These are phyloP conservation scores for Aschersonia sp. DNA, from an alignment of 2,329 filamentous ascomycete species.

Conservation along the genomic window DNA sequence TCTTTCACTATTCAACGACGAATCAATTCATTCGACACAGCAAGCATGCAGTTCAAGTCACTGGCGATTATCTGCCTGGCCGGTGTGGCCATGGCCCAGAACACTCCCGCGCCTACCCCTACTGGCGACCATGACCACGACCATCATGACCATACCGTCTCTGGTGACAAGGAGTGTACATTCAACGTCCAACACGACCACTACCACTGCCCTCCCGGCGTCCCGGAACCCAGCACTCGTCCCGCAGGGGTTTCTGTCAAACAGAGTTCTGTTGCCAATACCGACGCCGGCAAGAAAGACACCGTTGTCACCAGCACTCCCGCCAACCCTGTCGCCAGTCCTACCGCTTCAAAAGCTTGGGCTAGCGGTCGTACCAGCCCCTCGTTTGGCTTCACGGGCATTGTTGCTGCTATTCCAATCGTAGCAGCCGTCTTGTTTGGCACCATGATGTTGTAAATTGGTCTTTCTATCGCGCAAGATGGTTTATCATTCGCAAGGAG, in stretches of 20 bases:
- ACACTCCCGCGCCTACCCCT: slow-evolving; percentile 1
- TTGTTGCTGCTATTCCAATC: slow-evolving; percentile 3
- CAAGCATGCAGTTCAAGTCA: slow-evolving; percentile 5
- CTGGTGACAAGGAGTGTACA: slow-evolving; percentile 4
- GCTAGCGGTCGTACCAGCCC: slow-evolving; percentile 1
- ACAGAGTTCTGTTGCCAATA: background rate
- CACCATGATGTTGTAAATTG: slow-evolving; percentile 4
- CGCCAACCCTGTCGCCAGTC: background rate
- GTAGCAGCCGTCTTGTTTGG: slow-evolving; percentile 6
- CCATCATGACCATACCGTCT: background rate
- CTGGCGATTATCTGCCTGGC: slow-evolving; percentile 6
- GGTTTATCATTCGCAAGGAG: background rate
- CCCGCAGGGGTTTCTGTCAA: background rate
- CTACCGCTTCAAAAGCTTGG: background rate
- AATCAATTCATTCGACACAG: background rate
- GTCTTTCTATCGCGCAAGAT: background rate
- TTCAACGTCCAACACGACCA: slow-evolving; percentile 2
- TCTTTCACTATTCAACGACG: background rate
- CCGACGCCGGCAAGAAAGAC: background rate
- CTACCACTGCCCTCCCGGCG: slow-evolving; percentile 9
- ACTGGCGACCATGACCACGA: slow-evolving; percentile 1
- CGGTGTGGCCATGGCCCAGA: slow-evolving; percentile 3
- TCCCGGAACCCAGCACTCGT: slow-evolving; percentile 1
- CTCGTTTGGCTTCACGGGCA: slow-evolving; percentile 1
- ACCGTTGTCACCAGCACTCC: background rate